phyloP scores from a whole-genome alignment of 805 yeast species.

The Yarrowia porcina region DNA sequence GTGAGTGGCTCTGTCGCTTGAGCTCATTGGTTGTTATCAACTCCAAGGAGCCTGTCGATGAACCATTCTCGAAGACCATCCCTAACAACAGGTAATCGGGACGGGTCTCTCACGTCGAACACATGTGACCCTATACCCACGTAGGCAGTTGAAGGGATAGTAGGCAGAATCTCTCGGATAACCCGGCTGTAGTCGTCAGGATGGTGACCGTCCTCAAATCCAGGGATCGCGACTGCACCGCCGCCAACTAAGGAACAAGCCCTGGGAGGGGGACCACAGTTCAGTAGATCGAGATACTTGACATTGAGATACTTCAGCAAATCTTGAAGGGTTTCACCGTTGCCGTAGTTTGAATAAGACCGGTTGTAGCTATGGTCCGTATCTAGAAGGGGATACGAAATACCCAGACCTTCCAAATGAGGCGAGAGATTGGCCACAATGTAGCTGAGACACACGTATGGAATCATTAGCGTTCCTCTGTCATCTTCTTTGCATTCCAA shows the following conservation, averaged over 20 bases:
- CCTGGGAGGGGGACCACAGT: conserved; percentile 10
- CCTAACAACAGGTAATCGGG: background rate
- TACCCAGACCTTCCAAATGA: conserved; percentile 2
- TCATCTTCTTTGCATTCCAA: conserved; percentile 12
- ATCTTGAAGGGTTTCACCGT: conserved; percentile 16
- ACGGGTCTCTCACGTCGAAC: background rate
- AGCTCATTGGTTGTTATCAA: background rate
- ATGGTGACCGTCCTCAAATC: conserved; percentile 27
- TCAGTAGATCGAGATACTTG: conserved; percentile 7
- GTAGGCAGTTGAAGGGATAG: conserved; percentile 29
- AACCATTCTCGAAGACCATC: conserved; percentile 22
- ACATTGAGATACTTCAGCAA: background rate
- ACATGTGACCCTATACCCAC: conserved; percentile 17
- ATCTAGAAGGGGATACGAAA: conserved; percentile 12
- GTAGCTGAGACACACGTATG: conserved; percentile 15
- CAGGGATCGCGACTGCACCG: conserved; percentile 8
- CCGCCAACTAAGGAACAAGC: conserved; percentile 18
- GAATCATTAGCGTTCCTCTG: conserved; percentile 16
- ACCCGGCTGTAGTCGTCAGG: conserved; percentile 27
- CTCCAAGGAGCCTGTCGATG: background rate
- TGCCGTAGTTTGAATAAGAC: conserved; percentile 5
- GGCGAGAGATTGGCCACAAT: conserved; percentile 7
- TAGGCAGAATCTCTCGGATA: conserved; percentile 30
- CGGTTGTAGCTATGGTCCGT: conserved; percentile 17
- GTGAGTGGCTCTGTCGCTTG: too few relatives aligned